Base-by-base conservation (phyloP, 2,329 filamentous ascomycete species). In the Beauveria sp. region DNA sequence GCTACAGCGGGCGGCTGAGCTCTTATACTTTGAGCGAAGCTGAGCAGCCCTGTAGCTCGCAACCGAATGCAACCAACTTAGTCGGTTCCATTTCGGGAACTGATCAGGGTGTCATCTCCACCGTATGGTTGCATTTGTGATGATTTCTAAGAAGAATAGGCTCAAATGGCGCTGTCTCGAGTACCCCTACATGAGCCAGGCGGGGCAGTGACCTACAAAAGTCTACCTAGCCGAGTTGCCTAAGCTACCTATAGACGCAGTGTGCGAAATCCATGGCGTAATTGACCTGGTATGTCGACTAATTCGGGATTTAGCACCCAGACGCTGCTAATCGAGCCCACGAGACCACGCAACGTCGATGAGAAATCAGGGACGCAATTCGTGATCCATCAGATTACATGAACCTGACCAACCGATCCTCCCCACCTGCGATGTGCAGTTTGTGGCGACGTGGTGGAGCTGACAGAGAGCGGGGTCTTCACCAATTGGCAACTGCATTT, bases 321-420 rank as follows among this genome's bases (percentile, higher is more conserved):
- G 34, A 37, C 34, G 6, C 34, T 6, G 12, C 34, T 6, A 16
- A 37, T 37, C 6, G 34, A 37, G 16, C 34, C 34, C 5, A 16
- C 34, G 16, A 37, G 34, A 16, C 34, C 12, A 37, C 5, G 14
- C 4, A 37, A 37, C 34, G 34, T 16, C 34, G 34, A 37, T 37
- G 34, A 37, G 12, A 37, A 37, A 37, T 37, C 14, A 37, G 12
- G 12, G 4, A 34, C 30, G 5, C 30, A 34, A 37, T 37, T 16
- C 34, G 9, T 22, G n/a, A 14, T 24, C 2, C 14, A 12, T 22
- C 22, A 12, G 52, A 61, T 61, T 61, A 61, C 59, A 56, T 53
- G 54, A 61, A 46, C 22, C 59, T 61, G 46, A 61, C 52, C 47
- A 61, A 61, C 52, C 53, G 40, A 57, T 43, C 37, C 28, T 16